phyloP scores from a whole-genome alignment of 345 rosid genomes.

The Citrus hindsii region DNA sequence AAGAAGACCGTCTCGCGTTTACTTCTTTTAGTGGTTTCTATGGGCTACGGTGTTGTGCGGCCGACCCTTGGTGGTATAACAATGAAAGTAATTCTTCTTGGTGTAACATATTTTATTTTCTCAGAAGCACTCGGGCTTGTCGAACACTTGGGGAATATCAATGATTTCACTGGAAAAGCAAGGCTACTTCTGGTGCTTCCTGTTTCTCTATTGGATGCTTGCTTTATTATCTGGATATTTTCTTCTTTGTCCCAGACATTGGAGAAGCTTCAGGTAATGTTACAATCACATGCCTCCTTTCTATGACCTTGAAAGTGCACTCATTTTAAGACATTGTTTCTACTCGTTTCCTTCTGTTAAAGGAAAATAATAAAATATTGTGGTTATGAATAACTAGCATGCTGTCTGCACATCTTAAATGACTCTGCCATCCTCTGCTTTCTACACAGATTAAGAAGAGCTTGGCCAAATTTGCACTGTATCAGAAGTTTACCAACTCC shows the following conservation, averaged over 20 bases:
- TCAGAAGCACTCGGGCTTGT: slow-evolving; percentile 40
- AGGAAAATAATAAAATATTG: not conserved
- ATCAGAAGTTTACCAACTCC: slow-evolving; percentile 46
- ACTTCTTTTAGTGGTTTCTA: slow-evolving; percentile 37
- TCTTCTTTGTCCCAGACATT: slow-evolving; percentile 39
- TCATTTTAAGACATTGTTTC: not conserved
- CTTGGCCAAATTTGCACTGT: slow-evolving; percentile 43
- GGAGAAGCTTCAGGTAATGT: slow-evolving; percentile 41
- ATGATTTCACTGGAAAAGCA: slow-evolving; percentile 38
- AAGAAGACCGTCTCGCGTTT: slow-evolving; percentile 39
- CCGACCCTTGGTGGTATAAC: slow-evolving; percentile 35
- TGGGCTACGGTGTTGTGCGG: slow-evolving; percentile 44
- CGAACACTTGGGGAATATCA: slow-evolving; percentile 39
- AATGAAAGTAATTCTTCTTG: slow-evolving; percentile 28
- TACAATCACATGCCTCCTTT: not conserved
- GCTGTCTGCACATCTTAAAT: not conserved
- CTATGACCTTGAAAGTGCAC: not conserved
- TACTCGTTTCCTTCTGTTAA: not conserved
- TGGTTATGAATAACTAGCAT: not conserved
- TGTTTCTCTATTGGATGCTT: slow-evolving; percentile 36
- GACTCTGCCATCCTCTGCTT: not conserved
- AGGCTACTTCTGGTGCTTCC: slow-evolving; percentile 34
- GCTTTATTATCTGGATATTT: slow-evolving; percentile 45
- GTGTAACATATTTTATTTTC: slow-evolving; percentile 27
- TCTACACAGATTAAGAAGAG: slow-evolving; percentile 34